phyloP scores from a whole-genome alignment of 176 grass and related monocot species.

The Oryza brachyantha region DNA sequence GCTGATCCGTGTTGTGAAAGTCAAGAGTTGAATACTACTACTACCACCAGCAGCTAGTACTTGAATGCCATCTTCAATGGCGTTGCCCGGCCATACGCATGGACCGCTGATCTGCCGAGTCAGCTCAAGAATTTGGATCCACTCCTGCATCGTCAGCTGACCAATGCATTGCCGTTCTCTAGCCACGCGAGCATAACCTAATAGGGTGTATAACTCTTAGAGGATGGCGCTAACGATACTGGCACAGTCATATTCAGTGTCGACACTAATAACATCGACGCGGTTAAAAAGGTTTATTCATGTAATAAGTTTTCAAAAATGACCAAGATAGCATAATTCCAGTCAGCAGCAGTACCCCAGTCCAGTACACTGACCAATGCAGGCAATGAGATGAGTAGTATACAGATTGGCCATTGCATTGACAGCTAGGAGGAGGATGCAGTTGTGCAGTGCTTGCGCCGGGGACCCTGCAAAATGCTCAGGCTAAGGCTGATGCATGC shows the following conservation, averaged over 20 bases:
- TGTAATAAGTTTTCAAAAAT: too few species aligned
- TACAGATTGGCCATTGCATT: neutral
- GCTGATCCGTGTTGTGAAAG: neutral
- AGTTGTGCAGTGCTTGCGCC: neutral
- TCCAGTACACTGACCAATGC: neutral
- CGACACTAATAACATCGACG: too few species aligned
- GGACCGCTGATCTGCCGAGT: neutral
- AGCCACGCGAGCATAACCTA: too few species aligned
- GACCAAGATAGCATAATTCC: too few species aligned
- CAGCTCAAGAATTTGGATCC: neutral
- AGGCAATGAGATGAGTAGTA: too few species aligned
- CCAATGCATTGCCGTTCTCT: too few species aligned
- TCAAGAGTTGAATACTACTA: neutral
- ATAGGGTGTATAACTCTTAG: too few species aligned
- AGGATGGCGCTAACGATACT: too few species aligned
- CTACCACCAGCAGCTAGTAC: too few species aligned
- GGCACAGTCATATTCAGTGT: too few species aligned
- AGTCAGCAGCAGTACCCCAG: neutral
- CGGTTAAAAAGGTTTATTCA: too few species aligned
- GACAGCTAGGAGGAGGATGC: neutral
- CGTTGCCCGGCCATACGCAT: neutral
- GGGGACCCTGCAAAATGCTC: neutral
- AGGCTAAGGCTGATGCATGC: neutral
- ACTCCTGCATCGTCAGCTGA: neutral
- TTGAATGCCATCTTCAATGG: neutral